phyloP scores from a whole-genome alignment of 352 stramenopile genomes.

The Globisporangium viniferum region DNA sequence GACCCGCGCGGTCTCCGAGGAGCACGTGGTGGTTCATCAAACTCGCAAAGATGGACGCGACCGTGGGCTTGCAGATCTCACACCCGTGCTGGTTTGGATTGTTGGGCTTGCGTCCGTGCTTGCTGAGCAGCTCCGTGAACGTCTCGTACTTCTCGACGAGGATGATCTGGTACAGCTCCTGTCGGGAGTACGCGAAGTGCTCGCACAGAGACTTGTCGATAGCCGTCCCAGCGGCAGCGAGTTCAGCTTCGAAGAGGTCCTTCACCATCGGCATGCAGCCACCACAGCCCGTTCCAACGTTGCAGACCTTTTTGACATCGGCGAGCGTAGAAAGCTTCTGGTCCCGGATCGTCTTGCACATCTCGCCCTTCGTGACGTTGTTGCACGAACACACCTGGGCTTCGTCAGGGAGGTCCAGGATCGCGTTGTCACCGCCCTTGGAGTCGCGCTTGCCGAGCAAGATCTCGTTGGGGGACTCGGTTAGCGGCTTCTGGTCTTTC shows the following conservation, averaged over 20 bases:
- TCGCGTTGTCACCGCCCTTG: constrained; percentile 24
- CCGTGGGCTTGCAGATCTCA: constrained; percentile 91
- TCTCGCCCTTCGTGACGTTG: constrained; percentile 84
- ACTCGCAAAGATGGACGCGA: constrained; percentile 89
- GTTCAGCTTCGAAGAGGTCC: constrained; percentile 75
- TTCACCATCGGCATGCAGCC: constrained; percentile 91
- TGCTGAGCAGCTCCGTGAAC: constrained; percentile 85
- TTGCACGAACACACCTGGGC: constrained; percentile 92
- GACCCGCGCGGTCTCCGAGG: constrained; percentile 61
- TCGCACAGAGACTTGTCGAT: constrained; percentile 90
- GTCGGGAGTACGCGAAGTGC: constrained; percentile 87
- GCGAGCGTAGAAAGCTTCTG: constrained; percentile 69
- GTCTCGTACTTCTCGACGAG: constrained; percentile 79
- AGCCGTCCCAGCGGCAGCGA: constrained; percentile 80
- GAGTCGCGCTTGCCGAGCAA: constrained; percentile 43
- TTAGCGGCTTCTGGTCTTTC: constrained; percentile 50
- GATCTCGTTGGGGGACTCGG: constrained; percentile 51
- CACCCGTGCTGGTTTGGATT: constrained; percentile 69
- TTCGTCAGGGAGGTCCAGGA: constrained; percentile 68
- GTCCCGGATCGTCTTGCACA: constrained; percentile 71
- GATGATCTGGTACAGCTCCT: constrained; percentile 89
- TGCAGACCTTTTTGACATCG: constrained; percentile 83
- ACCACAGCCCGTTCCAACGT: constrained; percentile 87
- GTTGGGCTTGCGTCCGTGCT: constrained; percentile 60
- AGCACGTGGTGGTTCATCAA: constrained; percentile 88